Base-by-base conservation (phyloP, 2,329 filamentous ascomycete genomes). In the Pezicula carpinea region DNA sequence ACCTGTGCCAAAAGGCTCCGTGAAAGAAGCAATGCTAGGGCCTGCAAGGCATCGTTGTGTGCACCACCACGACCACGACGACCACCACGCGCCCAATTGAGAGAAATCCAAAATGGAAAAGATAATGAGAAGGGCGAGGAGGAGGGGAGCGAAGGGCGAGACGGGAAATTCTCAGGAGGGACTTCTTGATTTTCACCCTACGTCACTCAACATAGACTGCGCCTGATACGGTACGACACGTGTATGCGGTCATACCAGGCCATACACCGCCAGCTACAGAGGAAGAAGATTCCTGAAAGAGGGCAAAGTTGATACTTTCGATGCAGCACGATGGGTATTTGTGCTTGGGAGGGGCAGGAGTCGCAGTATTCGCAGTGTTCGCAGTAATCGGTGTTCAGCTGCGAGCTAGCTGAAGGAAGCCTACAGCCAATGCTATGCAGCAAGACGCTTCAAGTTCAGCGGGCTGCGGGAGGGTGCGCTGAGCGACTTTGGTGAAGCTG, bases 391-490 rank as follows among this genome's bases (percentile, higher is more conserved):
- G 18, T 35, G 18, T 35, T 7, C 14, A 10, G 10, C 33, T 35
- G 33, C 33, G 18, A 15, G 3, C 14, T 15, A 19, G 33, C 18
- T 10, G 33, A 14, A 14, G 33, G 33, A 14, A 14, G 33, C 26
- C 5, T 35, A 19, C 38, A 23, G 22, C 38, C 38, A 40, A 40
- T 40, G 38, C 38, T 40, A 19, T 40, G 38, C 38, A 40, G 18
- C 38, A 40, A 3, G 19, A 40, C 38, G 26, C 26, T 29, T 29
- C 26, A 29, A 29, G 26, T 29, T 29, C 26, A 29, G 26, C 26
- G 26, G 26, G 26, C n/a, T 29, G 26, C 26, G 26, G 26, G 26
- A 29, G 8, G 5, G 8, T 29, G 26, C 26, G 13, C n/a, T n/a
- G 13, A 39, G 35, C 35, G 35, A n/a, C 18, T 15, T n/a, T 15